These are phyloP conservation scores for Calonectria pseudoreteaudii DNA, from an alignment of 2,329 filamentous ascomycete genomes.

Conservation along the genomic window DNA sequence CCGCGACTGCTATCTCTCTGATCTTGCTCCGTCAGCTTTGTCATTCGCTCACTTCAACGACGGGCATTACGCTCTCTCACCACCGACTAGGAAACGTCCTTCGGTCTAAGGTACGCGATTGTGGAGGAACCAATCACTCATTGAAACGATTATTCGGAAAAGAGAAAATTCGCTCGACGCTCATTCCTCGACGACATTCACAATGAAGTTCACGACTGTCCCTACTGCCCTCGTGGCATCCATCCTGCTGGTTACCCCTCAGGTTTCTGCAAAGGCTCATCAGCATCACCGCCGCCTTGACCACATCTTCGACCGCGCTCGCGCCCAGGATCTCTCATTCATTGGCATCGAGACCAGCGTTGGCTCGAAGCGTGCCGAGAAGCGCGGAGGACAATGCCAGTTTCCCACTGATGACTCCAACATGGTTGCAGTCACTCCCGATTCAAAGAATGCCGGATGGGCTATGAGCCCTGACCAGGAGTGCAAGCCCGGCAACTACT, in stretches of 20 bases:
- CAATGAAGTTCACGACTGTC: slow-evolving; percentile 66
- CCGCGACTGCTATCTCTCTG: slow-evolving; percentile 31
- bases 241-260: slow-evolving; percentile 57
- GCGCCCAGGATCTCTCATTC: slow-evolving; percentile 49
- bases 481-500: slow-evolving; percentile 76
- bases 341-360: slow-evolving; percentile 38
- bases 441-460: slow-evolving; percentile 76
- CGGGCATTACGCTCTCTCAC: slow-evolving; percentile 37
- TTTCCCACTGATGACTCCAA: slow-evolving; percentile 74
- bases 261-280: slow-evolving; percentile 47
- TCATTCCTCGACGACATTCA: slow-evolving; percentile 39
- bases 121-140: slow-evolving; percentile 35
- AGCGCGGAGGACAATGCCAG: slow-evolving; percentile 68
- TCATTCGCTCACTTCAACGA: slow-evolving; percentile 43
- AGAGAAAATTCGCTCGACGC: slow-evolving; percentile 25
- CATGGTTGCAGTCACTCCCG: slow-evolving; percentile 75
- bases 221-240: slow-evolving; percentile 63
- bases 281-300: slow-evolving; percentile 47
- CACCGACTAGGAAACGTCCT: slow-evolving; percentile 22
- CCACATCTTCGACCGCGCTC: slow-evolving; percentile 55
- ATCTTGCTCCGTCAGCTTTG: slow-evolving; percentile 31
- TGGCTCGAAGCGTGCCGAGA: slow-evolving; percentile 53
- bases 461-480: slow-evolving; percentile 81
- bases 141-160: slow-evolving; percentile 25
- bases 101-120: slow-evolving; percentile 32